Evolutionary conservation across 2,329 filamentous ascomycete genomes (phyloP).

Genomic region (Ophiocordyceps robertsii): DNA sequence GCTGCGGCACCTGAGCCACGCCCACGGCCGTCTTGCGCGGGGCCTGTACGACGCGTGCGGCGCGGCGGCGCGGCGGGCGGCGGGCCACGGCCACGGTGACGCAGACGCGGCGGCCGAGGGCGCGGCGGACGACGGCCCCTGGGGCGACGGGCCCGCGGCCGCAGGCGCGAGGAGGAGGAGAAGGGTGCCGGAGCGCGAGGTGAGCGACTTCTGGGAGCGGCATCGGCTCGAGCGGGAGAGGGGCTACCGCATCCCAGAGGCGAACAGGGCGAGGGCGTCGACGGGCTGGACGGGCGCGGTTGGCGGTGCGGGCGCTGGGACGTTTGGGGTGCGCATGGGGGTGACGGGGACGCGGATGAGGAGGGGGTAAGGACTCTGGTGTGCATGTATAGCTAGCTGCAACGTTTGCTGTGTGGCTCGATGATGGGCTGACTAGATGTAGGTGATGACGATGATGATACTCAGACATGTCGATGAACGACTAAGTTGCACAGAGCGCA

Average conservation of each 20-base stretch:
- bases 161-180: constrained; percentile 8
- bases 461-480: no score
- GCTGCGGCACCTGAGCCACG: constrained; percentile 10
- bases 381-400: not conserved
- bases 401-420: no score
- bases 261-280: constrained; percentile 15
- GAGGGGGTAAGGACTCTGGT: not conserved
- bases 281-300: not conserved
- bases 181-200: constrained; percentile 11
- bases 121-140: no score
- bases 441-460: no score
- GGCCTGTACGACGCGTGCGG: constrained; percentile 9
- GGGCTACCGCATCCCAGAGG: constrained; percentile 24
- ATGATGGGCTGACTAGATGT: no score
- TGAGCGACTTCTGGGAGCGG: constrained; percentile 28
- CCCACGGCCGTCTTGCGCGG: constrained; percentile 4
- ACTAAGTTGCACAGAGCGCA: no score
- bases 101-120: no score
- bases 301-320: not conserved
- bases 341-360: not conserved
- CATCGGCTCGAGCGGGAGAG: constrained; percentile 24
- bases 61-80: not conserved
- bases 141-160: constrained; percentile 1
- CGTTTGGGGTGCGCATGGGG: not conserved
- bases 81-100: no score